Evolutionary conservation across 164 flowering plant species (phyloP).

Genomic region (Liriodendron chinense): DNA sequence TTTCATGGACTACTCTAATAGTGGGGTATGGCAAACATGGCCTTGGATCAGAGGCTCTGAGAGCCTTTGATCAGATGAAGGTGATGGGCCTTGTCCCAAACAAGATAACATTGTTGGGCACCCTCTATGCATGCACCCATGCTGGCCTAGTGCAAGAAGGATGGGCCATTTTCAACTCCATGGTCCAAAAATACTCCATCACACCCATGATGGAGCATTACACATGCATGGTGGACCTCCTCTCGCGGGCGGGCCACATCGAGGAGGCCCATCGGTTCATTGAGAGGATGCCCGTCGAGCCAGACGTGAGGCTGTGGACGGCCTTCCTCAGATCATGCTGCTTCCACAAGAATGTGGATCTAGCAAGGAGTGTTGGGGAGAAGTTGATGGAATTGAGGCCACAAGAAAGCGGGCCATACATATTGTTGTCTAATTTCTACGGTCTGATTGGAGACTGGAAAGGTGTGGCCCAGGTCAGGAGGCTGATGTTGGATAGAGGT

Average conservation of each 20-base stretch:
- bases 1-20: slow-evolving; percentile 48
- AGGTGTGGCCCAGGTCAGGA: slow-evolving; percentile 37
- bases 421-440: slow-evolving; percentile 40
- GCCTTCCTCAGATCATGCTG: slow-evolving; percentile 44
- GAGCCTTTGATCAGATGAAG: slow-evolving; percentile 34
- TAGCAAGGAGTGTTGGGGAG: slow-evolving; percentile 30
- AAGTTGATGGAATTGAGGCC: slow-evolving; percentile 33
- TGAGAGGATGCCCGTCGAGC: slow-evolving; percentile 38
- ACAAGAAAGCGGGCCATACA: slow-evolving; percentile 39
- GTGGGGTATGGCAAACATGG: slow-evolving; percentile 42
- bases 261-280: slow-evolving; percentile 32
- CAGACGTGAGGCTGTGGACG: slow-evolving; percentile 37
- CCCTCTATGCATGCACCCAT: slow-evolving; percentile 44
- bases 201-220: slow-evolving; percentile 44
- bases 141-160: slow-evolving; percentile 40
- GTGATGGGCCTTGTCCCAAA: slow-evolving; percentile 34
- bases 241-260: slow-evolving; percentile 31
- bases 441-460: slow-evolving; percentile 35
- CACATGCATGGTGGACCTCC: slow-evolving; percentile 47
- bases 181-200: slow-evolving; percentile 27
- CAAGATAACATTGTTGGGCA: slow-evolving; percentile 38
- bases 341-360: slow-evolving; percentile 25
- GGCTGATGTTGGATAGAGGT: slow-evolving; percentile 38
- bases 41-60: slow-evolving; percentile 29
- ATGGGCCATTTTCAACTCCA: slow-evolving; percentile 26